These are phyloP conservation scores for Hyphopichia wangnamkhiaoensis DNA, from an alignment of 1,139 yeast species.

Conservation along the genomic window DNA sequence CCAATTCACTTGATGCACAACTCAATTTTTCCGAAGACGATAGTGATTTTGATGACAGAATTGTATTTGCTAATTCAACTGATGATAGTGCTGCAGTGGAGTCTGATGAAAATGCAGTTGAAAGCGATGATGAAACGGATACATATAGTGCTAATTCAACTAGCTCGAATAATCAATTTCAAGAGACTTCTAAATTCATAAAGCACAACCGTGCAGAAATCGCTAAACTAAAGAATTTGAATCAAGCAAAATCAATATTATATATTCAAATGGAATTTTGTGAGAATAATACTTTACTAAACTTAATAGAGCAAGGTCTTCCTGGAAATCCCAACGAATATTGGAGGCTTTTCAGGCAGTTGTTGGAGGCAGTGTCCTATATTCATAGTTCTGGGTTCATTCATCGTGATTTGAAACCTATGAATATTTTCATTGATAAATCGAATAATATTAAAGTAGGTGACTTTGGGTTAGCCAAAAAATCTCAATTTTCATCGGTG, in stretches of 20 bases:
- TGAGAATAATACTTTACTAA: slow-evolving; percentile 86
- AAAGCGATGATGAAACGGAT: slow-evolving; percentile 10
- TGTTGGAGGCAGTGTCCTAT: slow-evolving; percentile 86
- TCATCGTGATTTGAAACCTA: slow-evolving; percentile 93
- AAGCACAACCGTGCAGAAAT: not conserved
- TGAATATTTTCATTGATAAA: slow-evolving; percentile 92
- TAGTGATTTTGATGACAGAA: slow-evolving; percentile 29
- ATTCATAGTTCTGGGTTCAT: slow-evolving; percentile 94
- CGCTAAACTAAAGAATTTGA: not conserved
- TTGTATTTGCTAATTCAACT: slow-evolving; percentile 30
- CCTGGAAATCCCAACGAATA: slow-evolving; percentile 73
- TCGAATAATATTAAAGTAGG: slow-evolving; percentile 90
- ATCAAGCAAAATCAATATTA: slow-evolving; percentile 53
- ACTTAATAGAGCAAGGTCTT: slow-evolving; percentile 80
- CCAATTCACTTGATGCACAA: slow-evolving; percentile 63
- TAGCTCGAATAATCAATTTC: not conserved
- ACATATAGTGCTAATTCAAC: not conserved
- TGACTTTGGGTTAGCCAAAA: slow-evolving; percentile 94
- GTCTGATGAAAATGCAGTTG: slow-evolving; percentile 18
- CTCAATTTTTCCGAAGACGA: slow-evolving; percentile 60
- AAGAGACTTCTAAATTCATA: not conserved
- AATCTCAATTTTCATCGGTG: slow-evolving; percentile 50
- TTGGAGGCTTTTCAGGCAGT: slow-evolving; percentile 87
- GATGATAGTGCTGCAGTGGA: slow-evolving; percentile 13
- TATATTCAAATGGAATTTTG: slow-evolving; percentile 97